Evolutionary conservation across 2,329 filamentous ascomycete species (phyloP).

Genomic region (Diplodia intermedia): DNA sequence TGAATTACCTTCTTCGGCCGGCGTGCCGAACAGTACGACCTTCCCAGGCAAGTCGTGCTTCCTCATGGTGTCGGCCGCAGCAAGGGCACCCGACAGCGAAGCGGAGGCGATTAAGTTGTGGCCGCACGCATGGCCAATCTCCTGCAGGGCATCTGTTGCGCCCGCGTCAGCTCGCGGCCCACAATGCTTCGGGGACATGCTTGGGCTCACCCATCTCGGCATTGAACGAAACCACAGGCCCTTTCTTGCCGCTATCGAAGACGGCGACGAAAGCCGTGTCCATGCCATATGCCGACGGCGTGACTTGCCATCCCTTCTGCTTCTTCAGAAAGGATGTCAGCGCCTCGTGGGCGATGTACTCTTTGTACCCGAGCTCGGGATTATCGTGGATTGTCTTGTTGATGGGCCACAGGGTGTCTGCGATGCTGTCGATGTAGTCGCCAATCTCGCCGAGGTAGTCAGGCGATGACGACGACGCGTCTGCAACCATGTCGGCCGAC

Average conservation of each 20-base stretch:
- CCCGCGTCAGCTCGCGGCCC: neutral
- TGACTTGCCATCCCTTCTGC: conserved; percentile 59
- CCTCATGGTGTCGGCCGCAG: conserved; percentile 44
- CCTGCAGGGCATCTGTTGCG: conserved; percentile 47
- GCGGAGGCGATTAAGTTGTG: conserved; percentile 55
- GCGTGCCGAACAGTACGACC: conserved; percentile 53
- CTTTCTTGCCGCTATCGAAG: conserved; percentile 55
- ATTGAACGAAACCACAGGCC: conserved; percentile 56
- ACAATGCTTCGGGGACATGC: neutral
- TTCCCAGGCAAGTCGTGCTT: conserved; percentile 44
- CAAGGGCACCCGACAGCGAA: conserved; percentile 50
- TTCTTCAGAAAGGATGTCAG: conserved; percentile 57
- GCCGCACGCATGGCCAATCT: conserved; percentile 55
- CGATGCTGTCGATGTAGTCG: conserved; percentile 51
- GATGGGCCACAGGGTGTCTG: conserved; percentile 52
- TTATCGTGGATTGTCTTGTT: conserved; percentile 61
- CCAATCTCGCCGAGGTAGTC: conserved; percentile 43
- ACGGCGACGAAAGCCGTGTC: conserved; percentile 62
- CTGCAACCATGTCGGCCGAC: neutral
- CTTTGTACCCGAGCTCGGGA: conserved; percentile 58
- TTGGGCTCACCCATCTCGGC: conserved; percentile 44
- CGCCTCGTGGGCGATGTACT: conserved; percentile 58
- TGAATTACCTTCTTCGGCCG: conserved; percentile 50
- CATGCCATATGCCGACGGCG: conserved; percentile 59
- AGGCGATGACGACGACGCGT: neutral